Percentiles rank a stretch among this genome's conserved stretches.
These are phyloP conservation scores for Sarocladiaceae sp. DNA, from an alignment of 2,329 filamentous ascomycete species.

Conservation along the genomic window DNA sequence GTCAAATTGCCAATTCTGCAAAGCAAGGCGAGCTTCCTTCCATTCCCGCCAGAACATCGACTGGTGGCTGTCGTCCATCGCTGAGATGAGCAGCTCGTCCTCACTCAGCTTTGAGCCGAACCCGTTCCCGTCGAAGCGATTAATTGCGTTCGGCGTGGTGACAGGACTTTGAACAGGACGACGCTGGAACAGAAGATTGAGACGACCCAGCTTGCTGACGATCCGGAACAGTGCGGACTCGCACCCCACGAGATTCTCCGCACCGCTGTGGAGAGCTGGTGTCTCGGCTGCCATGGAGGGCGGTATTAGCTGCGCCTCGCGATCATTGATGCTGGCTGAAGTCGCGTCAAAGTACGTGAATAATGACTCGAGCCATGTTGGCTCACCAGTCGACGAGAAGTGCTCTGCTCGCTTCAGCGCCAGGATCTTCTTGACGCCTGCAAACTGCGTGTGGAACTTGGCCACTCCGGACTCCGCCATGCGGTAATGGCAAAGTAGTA, in stretches of 20 bases:
- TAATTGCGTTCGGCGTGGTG: constrained; percentile 19
- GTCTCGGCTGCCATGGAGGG: constrained; percentile 53
- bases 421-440: constrained; percentile 85
- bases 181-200: constrained; percentile 77
- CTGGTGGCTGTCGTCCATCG: constrained; percentile 50
- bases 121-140: constrained; percentile 60
- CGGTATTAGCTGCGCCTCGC: constrained; percentile 71
- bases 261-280: constrained; percentile 48
- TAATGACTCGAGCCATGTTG: constrained; percentile 84
- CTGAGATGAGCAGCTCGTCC: constrained; percentile 42
- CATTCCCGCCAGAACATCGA: constrained; percentile 79
- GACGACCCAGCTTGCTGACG: constrained; percentile 72
- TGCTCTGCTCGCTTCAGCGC: constrained; percentile 60
- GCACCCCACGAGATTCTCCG: constrained; percentile 83
- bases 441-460: constrained; percentile 89
- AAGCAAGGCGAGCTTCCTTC: constrained; percentile 68
- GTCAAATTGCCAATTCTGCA: constrained; percentile 78
- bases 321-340: constrained; percentile 84
- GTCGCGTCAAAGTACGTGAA: constrained; percentile 95
- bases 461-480: constrained; percentile 90
- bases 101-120: constrained; percentile 52
- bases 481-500: constrained; percentile 85
- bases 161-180: constrained; percentile 41
- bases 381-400: constrained; percentile 51
- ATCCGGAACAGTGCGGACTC: constrained; percentile 82